These are phyloP conservation scores for Aspergillus phoenicis DNA, from an alignment of 2,329 filamentous ascomycete species.

Conservation along the genomic window DNA sequence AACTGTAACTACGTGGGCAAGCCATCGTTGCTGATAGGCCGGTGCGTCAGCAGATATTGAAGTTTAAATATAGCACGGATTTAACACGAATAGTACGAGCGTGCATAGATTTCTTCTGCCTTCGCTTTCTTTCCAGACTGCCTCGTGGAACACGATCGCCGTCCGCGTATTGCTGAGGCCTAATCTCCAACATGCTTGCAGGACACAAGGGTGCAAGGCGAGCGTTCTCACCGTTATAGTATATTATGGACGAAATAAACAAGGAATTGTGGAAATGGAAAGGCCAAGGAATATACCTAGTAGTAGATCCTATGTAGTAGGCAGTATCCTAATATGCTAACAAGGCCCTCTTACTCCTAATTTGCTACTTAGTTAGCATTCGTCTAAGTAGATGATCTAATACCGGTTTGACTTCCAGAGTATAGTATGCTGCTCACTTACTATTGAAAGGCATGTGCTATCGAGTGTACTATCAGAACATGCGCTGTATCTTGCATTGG, in stretches of 20 bases:
- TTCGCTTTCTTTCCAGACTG: neutral
- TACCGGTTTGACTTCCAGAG: neutral
- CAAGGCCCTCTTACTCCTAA: neutral
- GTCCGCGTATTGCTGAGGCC: slow-evolving; percentile 3
- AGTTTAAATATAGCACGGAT: slow-evolving; percentile 13
- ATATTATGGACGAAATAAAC: neutral
- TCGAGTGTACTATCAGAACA: slow-evolving; percentile 15
- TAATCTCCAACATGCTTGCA: neutral
- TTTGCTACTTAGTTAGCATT: neutral
- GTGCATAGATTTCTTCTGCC: neutral
- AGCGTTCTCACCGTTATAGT: neutral
- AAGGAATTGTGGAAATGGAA: neutral
- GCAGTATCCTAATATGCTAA: neutral
- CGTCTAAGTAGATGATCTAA: neutral
- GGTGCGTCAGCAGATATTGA: slow-evolving; percentile 13
- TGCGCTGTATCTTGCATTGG: slow-evolving; percentile 17
- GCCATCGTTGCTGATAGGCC: slow-evolving; percentile 9
- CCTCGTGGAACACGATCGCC: slow-evolving; percentile 16
- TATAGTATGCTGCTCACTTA: neutral
- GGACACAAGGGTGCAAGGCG: neutral
- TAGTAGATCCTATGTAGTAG: neutral
- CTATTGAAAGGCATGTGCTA: slow-evolving; percentile 11
- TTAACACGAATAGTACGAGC: neutral
- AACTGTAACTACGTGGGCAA: slow-evolving; percentile 1
- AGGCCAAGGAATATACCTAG: neutral